phyloP scores from a whole-genome alignment of 192 early-diverging fungal genomes.

The Geosiphon pyriformis region DNA sequence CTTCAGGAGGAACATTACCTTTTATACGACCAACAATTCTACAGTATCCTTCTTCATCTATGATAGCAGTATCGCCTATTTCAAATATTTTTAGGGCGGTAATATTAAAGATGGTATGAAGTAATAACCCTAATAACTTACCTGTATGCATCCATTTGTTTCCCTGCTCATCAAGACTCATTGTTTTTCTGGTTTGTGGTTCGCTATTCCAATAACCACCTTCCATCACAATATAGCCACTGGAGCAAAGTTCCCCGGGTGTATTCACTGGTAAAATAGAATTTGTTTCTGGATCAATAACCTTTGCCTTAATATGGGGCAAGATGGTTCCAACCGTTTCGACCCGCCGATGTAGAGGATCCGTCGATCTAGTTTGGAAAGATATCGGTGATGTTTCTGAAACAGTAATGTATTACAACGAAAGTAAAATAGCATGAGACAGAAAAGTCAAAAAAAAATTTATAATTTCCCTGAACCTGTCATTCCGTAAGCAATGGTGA shows the following conservation, averaged over 20 bases:
- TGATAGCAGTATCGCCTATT: slow-evolving; percentile 37
- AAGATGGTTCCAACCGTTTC: slow-evolving; percentile 41
- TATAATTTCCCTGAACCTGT: no score
- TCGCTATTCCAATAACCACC: slow-evolving; percentile 43
- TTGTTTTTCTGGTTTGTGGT: slow-evolving; percentile 32
- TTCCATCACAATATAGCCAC: slow-evolving; percentile 42
- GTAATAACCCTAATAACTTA: no score
- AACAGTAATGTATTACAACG: slow-evolving; percentile 25
- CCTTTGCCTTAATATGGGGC: slow-evolving; percentile 44
- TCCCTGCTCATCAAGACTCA: slow-evolving; percentile 31
- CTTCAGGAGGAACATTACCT: slow-evolving; percentile 14
- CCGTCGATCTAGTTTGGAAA: slow-evolving; percentile 33
- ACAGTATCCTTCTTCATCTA: slow-evolving; percentile 42
- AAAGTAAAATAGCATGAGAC: no score
- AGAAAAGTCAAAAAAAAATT: no score
- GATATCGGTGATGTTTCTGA: slow-evolving; percentile 43
- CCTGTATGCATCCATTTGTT: slow-evolving; percentile 39
- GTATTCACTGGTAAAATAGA: slow-evolving; percentile 31
- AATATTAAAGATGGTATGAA: no score
- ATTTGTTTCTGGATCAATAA: slow-evolving; percentile 38
- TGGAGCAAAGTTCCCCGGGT: slow-evolving; percentile 39
- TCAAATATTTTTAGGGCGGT: background rate
- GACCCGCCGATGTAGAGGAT: slow-evolving; percentile 28
- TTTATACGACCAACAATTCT: slow-evolving; percentile 47
- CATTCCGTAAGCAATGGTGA: slow-evolving; percentile 35